Evolutionary conservation across 805 yeast genomes (phyloP).

Genomic region (Candida dendrica): DNA sequence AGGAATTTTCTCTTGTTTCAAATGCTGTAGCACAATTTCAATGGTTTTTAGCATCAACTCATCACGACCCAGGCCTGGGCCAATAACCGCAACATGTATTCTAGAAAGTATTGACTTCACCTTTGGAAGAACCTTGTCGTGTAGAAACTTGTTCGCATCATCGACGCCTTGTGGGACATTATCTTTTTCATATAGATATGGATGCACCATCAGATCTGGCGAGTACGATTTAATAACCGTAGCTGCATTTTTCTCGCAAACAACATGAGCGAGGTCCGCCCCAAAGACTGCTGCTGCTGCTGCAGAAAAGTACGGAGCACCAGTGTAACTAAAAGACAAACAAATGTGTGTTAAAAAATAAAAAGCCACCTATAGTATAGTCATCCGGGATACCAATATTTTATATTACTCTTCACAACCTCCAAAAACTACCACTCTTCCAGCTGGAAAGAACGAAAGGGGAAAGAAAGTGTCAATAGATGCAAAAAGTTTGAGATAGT

Average conservation of each 20-base stretch:
- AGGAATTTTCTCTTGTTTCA: conserved; percentile 53
- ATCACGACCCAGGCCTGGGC: conserved; percentile 94
- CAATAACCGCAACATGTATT: conserved; percentile 77
- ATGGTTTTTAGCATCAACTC: conserved; percentile 54
- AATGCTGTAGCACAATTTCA: conserved; percentile 44
- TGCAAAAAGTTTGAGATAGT: too few species aligned
- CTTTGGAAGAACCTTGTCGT: conserved; percentile 45
- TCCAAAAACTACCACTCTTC: conserved; percentile 80
- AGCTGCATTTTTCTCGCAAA: conserved; percentile 80
- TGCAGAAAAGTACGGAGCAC: conserved; percentile 91
- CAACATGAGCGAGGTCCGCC: conserved; percentile 79
- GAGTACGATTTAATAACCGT: conserved; percentile 78
- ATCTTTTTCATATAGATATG: conserved; percentile 55
- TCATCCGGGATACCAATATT: too few species aligned
- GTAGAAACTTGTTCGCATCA: conserved; percentile 25
- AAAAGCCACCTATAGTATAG: too few species aligned
- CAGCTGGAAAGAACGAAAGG: conserved; percentile 32
- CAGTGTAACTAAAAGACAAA: conserved; percentile 64
- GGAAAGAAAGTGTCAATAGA: not conserved
- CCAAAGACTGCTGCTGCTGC: conserved; percentile 82
- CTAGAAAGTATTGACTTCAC: conserved; percentile 50
- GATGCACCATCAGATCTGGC: conserved; percentile 95
- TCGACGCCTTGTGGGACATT: conserved; percentile 10
- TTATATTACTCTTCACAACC: conserved; percentile 72
- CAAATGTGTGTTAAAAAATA: conserved; percentile 5